Conservation (phyloP, 371 early-diverging fungal species). For the Mortierella sp. region DNA sequence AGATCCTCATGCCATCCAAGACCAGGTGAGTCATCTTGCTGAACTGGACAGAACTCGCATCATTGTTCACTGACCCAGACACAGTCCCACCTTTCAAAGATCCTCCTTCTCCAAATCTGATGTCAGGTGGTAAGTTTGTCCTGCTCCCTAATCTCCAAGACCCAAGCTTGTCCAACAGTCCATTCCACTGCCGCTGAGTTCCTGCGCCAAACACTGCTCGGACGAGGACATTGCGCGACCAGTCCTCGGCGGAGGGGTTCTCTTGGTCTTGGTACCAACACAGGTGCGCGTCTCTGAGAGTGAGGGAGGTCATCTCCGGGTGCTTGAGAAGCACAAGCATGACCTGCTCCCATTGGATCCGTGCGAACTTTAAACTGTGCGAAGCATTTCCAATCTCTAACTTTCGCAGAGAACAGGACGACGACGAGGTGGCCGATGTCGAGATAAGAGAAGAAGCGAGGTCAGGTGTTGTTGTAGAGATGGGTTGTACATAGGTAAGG, state of each 20-base stretch:
- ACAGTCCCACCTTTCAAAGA: not conserved
- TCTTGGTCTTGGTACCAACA: not conserved
- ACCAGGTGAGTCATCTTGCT: slow-evolving; percentile 22
- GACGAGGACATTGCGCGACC: not conserved
- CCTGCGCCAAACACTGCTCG: not conserved
- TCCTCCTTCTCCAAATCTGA: not conserved
- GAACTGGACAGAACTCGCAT: slow-evolving; percentile 3
- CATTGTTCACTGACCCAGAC: not conserved
- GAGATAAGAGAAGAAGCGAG: not conserved
- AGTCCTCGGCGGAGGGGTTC: not conserved
- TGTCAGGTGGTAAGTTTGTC: not conserved
- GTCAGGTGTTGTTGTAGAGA: not conserved
- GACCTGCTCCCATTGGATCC: slow-evolving; percentile 19
- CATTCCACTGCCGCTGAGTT: slow-evolving; percentile 17
- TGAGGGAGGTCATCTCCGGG: slow-evolving; percentile 8
- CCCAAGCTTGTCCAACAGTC: slow-evolving; percentile 7
- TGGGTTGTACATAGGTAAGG: slow-evolving; percentile 11
- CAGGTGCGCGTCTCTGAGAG: slow-evolving; percentile 2
- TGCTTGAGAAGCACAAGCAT: slow-evolving; percentile 24
- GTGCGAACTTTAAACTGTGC: slow-evolving; percentile 2
- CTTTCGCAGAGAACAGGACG: not conserved
- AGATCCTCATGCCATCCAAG: slow-evolving; percentile 18
- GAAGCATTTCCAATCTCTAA: slow-evolving; percentile 17
- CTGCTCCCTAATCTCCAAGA: not conserved
- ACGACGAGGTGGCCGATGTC: not conserved